Percentiles rank a stretch among this genome's conserved stretches.
phyloP scores from a whole-genome alignment of 225 moss, liverwort and hornwort genomes.

The Polytrichum formosum region DNA sequence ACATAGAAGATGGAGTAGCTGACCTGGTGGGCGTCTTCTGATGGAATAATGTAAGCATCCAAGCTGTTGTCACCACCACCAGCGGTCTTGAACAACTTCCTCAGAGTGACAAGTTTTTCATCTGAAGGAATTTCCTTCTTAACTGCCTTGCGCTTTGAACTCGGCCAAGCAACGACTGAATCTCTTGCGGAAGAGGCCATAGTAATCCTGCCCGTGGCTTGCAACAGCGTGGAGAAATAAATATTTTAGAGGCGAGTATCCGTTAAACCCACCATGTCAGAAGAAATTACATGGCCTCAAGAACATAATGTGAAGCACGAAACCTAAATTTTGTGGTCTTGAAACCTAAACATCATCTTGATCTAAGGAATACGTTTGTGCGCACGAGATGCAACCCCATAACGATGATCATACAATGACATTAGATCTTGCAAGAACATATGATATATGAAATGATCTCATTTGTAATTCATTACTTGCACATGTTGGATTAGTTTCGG shows the following conservation, averaged over 20 bases:
- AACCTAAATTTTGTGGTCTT: no score
- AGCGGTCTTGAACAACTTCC: slow-evolving; percentile 49
- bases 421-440: no score
- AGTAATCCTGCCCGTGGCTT: slow-evolving; percentile 31
- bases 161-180: slow-evolving; percentile 62
- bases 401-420: no score
- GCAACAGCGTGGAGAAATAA: slow-evolving; percentile 3
- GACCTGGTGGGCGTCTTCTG: slow-evolving; percentile 99
- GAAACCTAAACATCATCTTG: no score
- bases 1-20: neutral
- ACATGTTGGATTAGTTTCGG: no score
- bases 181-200: slow-evolving; percentile 46
- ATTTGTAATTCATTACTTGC: no score
- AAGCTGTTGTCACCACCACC: slow-evolving; percentile 41
- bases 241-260: neutral
- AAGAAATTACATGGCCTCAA: neutral
- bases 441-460: no score
- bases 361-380: no score
- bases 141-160: slow-evolving; percentile 54
- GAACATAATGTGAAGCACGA: neutral
- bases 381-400: no score
- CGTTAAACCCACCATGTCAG: neutral
- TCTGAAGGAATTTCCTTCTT: slow-evolving; percentile 56
- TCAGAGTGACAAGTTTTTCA: slow-evolving; percentile 54
- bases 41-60: slow-evolving; percentile 90